These are phyloP conservation scores for Odontarrhena argentea DNA, from an alignment of 345 rosid species.

Conservation along the genomic window DNA sequence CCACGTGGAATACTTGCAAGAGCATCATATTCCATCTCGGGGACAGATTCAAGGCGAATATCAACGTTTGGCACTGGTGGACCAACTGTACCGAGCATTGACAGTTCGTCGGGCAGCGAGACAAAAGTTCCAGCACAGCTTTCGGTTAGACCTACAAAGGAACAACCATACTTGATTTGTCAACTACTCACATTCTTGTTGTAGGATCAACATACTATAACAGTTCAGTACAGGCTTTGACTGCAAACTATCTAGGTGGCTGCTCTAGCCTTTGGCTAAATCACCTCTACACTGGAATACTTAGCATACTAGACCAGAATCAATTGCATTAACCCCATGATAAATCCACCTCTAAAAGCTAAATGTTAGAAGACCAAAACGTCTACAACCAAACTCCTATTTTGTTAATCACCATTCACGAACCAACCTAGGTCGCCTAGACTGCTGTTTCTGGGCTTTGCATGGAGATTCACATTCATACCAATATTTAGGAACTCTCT, in stretches of 20 bases:
- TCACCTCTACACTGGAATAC: slow-evolving; percentile 19
- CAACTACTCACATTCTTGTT: slow-evolving; percentile 13
- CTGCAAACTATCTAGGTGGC: too few relatives aligned
- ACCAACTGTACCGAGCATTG: slow-evolving; percentile 91
- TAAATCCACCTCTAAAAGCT: not conserved
- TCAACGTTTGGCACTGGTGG: slow-evolving; percentile 98
- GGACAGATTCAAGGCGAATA: slow-evolving; percentile 84
- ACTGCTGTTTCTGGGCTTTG: not conserved
- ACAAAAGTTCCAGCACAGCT: slow-evolving; percentile 94
- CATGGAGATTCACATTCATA: not conserved
- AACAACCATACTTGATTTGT: not conserved
- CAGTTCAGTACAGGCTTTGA: slow-evolving; percentile 1
- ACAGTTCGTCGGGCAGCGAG: slow-evolving; percentile 70
- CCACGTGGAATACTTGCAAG: slow-evolving; percentile 76
- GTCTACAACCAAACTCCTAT: slow-evolving; percentile 1
- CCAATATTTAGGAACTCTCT: not conserved
- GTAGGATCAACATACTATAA: slow-evolving; percentile 17
- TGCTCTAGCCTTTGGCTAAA: not conserved
- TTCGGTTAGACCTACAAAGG: slow-evolving; percentile 82
- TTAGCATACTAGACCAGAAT: not conserved
- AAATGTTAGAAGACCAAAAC: not conserved
- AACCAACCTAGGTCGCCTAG: slow-evolving; percentile 3
- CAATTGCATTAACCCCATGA: not conserved
- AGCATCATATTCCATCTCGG: slow-evolving; percentile 95
- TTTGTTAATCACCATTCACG: not conserved